phyloP scores from a whole-genome alignment of 768 basidiomycete species.

The Boletus bicolor region DNA sequence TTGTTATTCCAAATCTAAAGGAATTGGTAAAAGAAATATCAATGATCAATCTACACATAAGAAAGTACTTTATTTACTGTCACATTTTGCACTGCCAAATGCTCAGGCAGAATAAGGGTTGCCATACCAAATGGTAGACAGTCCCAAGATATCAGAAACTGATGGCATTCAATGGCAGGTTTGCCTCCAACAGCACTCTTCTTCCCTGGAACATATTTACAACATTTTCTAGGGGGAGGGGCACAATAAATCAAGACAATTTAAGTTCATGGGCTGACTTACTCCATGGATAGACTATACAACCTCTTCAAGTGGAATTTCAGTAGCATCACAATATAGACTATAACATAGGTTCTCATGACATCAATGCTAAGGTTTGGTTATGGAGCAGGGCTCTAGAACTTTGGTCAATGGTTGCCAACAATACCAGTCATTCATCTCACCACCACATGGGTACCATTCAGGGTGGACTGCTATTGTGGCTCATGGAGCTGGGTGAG shows the following conservation, averaged over 20 bases:
- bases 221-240: conserved; percentile 69
- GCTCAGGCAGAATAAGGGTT: conserved; percentile 59
- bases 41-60: neutral
- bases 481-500: conserved; percentile 54
- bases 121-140: conserved; percentile 64
- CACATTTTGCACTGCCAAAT: conserved; percentile 58
- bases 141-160: conserved; percentile 66
- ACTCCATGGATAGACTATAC: conserved; percentile 93
- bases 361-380: conserved; percentile 25
- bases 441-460: conserved; percentile 5
- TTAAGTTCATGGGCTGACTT: conserved; percentile 27
- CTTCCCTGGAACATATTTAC: conserved; percentile 83
- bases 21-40: conserved; percentile 43
- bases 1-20: conserved; percentile 81
- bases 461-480: conserved; percentile 3
- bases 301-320: conserved; percentile 80
- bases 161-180: conserved; percentile 60
- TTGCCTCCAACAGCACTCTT: conserved; percentile 89
- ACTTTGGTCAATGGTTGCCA: neutral
- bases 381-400: conserved; percentile 1
- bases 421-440: neutral
- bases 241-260: neutral
- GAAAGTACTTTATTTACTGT: conserved; percentile 46
- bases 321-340: conserved; percentile 53
- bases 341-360: conserved; percentile 59